These are phyloP conservation scores for Malassezia caprae DNA, from an alignment of 1,284 basidiomycete genomes.

Conservation along the genomic window DNA sequence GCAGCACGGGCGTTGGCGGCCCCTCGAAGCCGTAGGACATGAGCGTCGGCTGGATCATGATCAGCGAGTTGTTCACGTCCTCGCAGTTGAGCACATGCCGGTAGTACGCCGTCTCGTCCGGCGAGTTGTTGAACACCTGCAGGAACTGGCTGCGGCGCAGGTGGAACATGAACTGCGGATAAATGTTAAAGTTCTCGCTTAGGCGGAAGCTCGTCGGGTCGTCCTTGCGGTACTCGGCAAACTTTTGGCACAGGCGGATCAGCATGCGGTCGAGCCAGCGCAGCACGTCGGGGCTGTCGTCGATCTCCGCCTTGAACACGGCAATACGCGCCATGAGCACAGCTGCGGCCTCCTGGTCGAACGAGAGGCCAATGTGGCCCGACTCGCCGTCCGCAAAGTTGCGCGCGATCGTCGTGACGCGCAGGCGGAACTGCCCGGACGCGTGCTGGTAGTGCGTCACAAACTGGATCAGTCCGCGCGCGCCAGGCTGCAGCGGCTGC, in stretches of 20 bases:
- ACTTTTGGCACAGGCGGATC: constrained; percentile 96
- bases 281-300: constrained; percentile 92
- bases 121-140: constrained; percentile 99
- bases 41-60: constrained; percentile 99
- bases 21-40: constrained; percentile 97
- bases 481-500: constrained; percentile 78
- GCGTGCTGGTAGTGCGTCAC: constrained; percentile 98
- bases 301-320: constrained; percentile 98
- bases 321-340: constrained; percentile 98
- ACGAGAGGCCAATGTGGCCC: constrained; percentile 80
- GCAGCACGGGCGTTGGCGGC: constrained; percentile 77
- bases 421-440: constrained; percentile 81
- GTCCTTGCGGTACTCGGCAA: constrained; percentile 97
- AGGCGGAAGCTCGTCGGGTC: constrained; percentile 89
- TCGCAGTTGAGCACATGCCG: constrained; percentile 93
- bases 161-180: constrained; percentile 99
- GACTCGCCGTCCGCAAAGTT: constrained; percentile 96
- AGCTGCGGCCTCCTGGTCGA: constrained; percentile 96
- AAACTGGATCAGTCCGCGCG: constrained; percentile 92
- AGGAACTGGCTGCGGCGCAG: constrained; percentile 91
- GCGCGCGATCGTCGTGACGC: constrained; percentile 91
- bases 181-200: constrained; percentile 93
- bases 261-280: constrained; percentile 98
- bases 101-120: constrained; percentile 98
- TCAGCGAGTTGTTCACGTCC: constrained; percentile 97